Base-by-base conservation (phyloP, 1,284 basidiomycete species). In the Ceratobasidium sp. region DNA sequence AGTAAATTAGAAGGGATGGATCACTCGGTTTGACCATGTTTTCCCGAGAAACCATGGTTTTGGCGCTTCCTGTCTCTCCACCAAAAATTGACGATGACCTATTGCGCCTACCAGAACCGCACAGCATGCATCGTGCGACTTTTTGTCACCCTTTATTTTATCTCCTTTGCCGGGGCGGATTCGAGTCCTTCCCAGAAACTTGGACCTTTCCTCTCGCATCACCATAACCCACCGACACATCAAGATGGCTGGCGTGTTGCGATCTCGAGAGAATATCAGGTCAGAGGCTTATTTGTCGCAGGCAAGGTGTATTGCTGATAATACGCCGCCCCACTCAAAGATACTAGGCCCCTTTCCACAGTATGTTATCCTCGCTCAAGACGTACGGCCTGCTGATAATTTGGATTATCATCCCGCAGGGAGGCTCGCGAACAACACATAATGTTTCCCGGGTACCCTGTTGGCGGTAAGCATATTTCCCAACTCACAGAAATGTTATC, bases 381-480 rank as follows among this genome's bases (percentile, higher is more conserved):
- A 9, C 65, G 25, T 15, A 57, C 57, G 22, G 29, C 2, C 25
- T n/a, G 29, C 32, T 29, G 8, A 61, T 67, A 40, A 11, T 46
- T 56, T 13, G 64, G 13, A 15, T n/a, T 51, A 51, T 11, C 40
- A 19, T 40, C 25, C 65, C 6, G 13, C 1, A 89, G 93, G 40
- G 91, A 93, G 79, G 92, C 93, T 9, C 86, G 93, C 80, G 93
- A 95, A 80, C 93, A 94, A 76, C 90, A 94, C 77, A 90, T 90
- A 80, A 83, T 95, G 15, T 92, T 91, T 0, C 93, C 93, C 0
- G 87, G 90, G 1, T 94, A 89, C 80, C 93, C 92, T 22, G 80
- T 94, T 17, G 85, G 92, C 78, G 81, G 92, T 91, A 82, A 84
- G 52, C 76, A 71, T 54, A 32, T 37, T 32, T 43, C 52, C 64